A percentile compares a stretch with the other conserved stretches of the same genome.
Conservation (phyloP, 2,329 filamentous ascomycete genomes). For the Camillea tinctor region DNA sequence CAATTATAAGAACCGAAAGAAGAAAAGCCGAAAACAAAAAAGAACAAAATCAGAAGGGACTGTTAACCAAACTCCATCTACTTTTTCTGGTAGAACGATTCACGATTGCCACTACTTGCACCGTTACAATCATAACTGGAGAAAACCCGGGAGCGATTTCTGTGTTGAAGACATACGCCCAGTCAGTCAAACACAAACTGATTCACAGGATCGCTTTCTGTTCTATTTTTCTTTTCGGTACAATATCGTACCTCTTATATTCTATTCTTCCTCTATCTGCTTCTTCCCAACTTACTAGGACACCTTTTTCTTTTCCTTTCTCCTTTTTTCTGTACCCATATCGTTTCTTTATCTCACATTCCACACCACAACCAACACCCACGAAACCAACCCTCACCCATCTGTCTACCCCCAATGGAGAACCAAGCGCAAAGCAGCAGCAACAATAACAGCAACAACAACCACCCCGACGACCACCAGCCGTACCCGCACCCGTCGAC, state of each 20-base stretch:
- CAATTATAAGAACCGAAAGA: conserved; percentile 12
- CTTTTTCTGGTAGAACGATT: not conserved
- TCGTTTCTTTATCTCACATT: not conserved
- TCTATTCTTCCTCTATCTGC: conserved; percentile 1
- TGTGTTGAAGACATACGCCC: not conserved
- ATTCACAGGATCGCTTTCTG: not conserved
- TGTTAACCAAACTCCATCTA: conserved; percentile 5
- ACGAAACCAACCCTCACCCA: no score
- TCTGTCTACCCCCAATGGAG: conserved; percentile 20
- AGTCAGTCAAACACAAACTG: not conserved
- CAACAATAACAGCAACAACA: conserved; percentile 15
- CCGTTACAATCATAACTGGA: not conserved
- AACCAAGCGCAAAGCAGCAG: conserved; percentile 20
- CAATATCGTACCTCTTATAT: not conserved
- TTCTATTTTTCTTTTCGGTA: not conserved
- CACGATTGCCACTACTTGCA: not conserved
- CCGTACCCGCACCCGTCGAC: conserved; percentile 10
- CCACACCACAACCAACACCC: not conserved
- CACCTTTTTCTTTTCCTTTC: not conserved
- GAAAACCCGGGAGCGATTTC: not conserved
- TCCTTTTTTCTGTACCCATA: not conserved
- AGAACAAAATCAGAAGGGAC: conserved; percentile 7
- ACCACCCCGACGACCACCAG: not conserved
- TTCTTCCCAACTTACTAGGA: not conserved
- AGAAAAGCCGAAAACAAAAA: no score